phyloP scores from a whole-genome alignment of 73 alveolate species.

The Chromera velia region DNA sequence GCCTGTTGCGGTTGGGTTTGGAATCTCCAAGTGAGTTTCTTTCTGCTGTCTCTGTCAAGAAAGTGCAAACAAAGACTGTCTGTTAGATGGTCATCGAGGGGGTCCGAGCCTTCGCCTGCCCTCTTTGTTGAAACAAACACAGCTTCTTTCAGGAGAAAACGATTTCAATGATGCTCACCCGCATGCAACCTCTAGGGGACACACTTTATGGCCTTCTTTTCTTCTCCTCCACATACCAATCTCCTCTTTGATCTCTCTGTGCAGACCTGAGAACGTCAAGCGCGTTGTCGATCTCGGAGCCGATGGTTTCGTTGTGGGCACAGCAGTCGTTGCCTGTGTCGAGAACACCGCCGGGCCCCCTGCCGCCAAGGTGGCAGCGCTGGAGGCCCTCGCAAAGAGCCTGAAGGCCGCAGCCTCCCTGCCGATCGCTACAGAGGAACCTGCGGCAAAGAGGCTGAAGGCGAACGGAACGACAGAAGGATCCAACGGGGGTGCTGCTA shows the following conservation, averaged over 20 bases:
- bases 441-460: constrained; percentile 10
- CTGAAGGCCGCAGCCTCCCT: background rate
- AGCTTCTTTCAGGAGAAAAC: background rate
- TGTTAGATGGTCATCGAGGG: background rate
- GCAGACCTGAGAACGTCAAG: background rate
- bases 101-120: background rate
- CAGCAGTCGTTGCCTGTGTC: constrained; percentile 6
- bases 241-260: too few species aligned
- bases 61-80: background rate
- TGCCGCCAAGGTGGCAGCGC: background rate
- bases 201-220: background rate
- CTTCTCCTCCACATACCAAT: background rate
- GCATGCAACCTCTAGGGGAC: background rate
- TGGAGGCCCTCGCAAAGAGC: background rate
- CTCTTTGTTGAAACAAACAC: background rate
- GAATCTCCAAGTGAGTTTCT: constrained; percentile 40
- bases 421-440: constrained; percentile 1
- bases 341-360: too few species aligned
- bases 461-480: background rate
- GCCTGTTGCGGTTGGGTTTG: constrained; percentile 40
- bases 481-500: background rate
- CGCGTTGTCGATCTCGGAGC: constrained; percentile 9
- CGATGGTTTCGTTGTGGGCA: constrained; percentile 43
- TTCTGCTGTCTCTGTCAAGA: too few species aligned
- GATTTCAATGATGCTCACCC: background rate